Base-by-base conservation (phyloP, 2,329 filamentous ascomycete species). In the Clonostachys sp. region DNA sequence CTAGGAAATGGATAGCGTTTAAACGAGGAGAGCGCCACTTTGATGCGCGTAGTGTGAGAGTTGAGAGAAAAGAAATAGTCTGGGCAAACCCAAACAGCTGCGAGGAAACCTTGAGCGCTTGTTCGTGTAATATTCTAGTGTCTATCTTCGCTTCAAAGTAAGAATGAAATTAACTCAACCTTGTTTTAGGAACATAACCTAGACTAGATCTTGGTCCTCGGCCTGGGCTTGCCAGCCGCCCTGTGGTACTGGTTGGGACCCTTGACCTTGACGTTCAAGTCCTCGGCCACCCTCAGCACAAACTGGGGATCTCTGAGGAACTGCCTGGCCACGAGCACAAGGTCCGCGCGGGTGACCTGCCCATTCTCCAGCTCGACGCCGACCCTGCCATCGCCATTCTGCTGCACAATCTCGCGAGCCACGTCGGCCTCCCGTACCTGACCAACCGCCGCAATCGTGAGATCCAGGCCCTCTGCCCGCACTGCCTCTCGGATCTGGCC, bases 271-370 rank as follows among this genome's bases (percentile, higher is more conserved):
- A 91, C 82, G 10, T 80, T 83, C 34, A 95, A 70, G 53, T 90
- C 80, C 51, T 87, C 78, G 0, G 89, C 91, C 52, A 81, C 84
- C 34, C 79, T 76, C 66, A 89, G 81, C 9, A 90, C 86, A 61
- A 91, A 83, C 49, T 88, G 84, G 0, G 91, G 87, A 60, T 95
- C 89, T 62, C 89, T 82, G 68, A 95, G 75, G 66, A 94, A 94
- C 59, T 87, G 85, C 48, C 89, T 75, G 0, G 81, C 91, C 2
- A 86, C 75, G 16, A 92, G 74, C 1, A 86, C 82, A n/a, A 91
- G 64, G 60, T 96, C 91, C 2, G 78, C 80, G 60, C 72, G 68
- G 14, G 74, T 58, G 6, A 35, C 45, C n/a, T 34, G 20, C 6
- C 70, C 70, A 4, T 65, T 46, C 56, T 70, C 68, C 47, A 63